A percentile compares a stretch with the other conserved stretches of the same genome.
Conservation (phyloP, 73 alveolate species). For the Blepharisma stoltei region DNA sequence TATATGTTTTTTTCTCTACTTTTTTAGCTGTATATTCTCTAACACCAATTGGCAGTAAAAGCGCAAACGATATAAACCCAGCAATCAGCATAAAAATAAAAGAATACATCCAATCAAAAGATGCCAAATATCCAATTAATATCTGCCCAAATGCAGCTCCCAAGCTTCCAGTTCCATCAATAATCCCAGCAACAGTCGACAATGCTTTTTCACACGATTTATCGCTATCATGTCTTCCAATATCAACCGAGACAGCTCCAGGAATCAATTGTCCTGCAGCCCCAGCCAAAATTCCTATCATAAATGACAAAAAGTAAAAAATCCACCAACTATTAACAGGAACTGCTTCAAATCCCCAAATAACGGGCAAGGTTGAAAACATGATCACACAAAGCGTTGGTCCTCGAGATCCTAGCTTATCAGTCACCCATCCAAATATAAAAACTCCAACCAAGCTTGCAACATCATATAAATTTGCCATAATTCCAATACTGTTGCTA, state of each 20-base stretch:
- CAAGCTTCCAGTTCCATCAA: constrained; percentile 30
- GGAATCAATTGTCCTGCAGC: constrained; percentile 24
- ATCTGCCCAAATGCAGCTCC: constrained; percentile 32
- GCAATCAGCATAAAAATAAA: no score
- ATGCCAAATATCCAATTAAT: constrained; percentile 20
- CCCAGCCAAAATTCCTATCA: constrained; percentile 31
- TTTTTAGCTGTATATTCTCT: no score
- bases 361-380: constrained; percentile 23
- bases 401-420: neutral
- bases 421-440: constrained; percentile 3
- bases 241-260: constrained; percentile 24
- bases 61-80: no score
- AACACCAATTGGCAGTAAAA: no score
- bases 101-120: neutral
- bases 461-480: constrained; percentile 36
- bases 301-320: constrained; percentile 24
- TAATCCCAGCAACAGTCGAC: constrained; percentile 43
- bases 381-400: neutral
- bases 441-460: constrained; percentile 43
- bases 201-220: constrained; percentile 14
- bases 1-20: no score
- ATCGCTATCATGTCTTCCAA: neutral
- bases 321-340: neutral
- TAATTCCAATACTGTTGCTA: constrained; percentile 23
- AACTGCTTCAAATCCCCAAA: neutral